These are phyloP conservation scores for Berberis thunbergii DNA, from an alignment of 164 flowering plant genomes.

Conservation along the genomic window DNA sequence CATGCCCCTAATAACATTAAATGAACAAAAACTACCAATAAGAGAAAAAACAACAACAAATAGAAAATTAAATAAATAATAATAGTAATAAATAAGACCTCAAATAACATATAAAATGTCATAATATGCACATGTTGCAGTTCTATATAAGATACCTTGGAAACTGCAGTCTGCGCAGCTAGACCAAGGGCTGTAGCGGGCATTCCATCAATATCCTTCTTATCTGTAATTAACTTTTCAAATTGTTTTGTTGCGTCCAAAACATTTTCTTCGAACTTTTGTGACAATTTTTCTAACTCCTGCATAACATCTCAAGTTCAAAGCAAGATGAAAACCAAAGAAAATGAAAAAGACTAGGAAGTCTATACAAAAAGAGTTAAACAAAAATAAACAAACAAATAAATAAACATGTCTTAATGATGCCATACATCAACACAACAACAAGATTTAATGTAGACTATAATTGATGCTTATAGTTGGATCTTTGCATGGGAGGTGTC, in stretches of 20 bases:
- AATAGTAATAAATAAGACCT: background rate
- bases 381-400: background rate
- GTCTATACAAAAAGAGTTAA: background rate
- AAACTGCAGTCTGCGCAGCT: constrained; percentile 85
- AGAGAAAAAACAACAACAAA: background rate
- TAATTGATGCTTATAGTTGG: no score
- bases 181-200: constrained; percentile 82
- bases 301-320: constrained; percentile 17
- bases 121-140: background rate
- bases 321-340: background rate
- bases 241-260: constrained; percentile 95
- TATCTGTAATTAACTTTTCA: constrained; percentile 72
- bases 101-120: background rate
- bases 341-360: background rate
- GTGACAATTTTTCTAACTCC: constrained; percentile 80
- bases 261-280: constrained; percentile 79
- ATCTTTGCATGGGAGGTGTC: no score
- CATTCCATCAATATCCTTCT: constrained; percentile 87
- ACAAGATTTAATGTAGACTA: no score
- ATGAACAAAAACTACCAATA: background rate
- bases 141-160: constrained; percentile 51
- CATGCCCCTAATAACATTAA: constrained; percentile 55
- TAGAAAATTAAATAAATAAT: background rate
- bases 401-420: no score
- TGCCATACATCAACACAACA: no score